Base-by-base conservation (phyloP, 176 grass and related monocot genomes). In the Triticum dicoccoides region DNA sequence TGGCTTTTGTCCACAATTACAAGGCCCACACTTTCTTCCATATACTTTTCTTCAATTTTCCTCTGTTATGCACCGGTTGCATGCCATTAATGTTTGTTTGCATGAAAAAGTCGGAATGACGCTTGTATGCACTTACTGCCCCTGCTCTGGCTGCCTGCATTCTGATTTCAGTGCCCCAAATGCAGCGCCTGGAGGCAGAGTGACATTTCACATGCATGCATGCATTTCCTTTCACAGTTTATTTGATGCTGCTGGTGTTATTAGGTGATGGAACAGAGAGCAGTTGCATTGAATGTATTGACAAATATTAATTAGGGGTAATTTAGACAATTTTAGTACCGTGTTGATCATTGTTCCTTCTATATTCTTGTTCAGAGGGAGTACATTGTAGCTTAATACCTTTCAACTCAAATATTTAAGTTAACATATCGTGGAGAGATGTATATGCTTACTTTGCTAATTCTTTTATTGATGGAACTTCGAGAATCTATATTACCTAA, bases 221-320 rank as follows among this genome's bases (percentile, higher is more conserved):
- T 75, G 73, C 73, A 76, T 76, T 52, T 76, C 24, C 73, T 76
- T 76, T 76, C 44, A 52, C 12, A 47, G 3, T 51, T 76, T 32
- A 76, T 47, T 74, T 76, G 73, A 76, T 76, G 73, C 9, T 76
- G 25, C 73, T 76, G 25, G 73, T 30, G 44, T 18, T 76, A 76
- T 30, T 30, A 52, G 73, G 23, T 32, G 27, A 52, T 27, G 24
- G 73, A 27, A 47, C 29, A 52, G 25, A 76, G 9, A 76, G 29
- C 24, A 76, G 44, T 76, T 76, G 73, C 44, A 76, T 30, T 76
- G 8, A 32, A 76, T 76, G 3, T 32, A 52, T 30, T 52, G 8
- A 52, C 24, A 32, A 52, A 27, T 45, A 32, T 52, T 76, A 18
- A 51, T 47, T 76, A 52, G 24, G 41, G 41, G 70, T 4, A 45